Evolutionary conservation across 2,329 filamentous ascomycete species (phyloP).

Genomic region (Pseudocercospora cruenta): DNA sequence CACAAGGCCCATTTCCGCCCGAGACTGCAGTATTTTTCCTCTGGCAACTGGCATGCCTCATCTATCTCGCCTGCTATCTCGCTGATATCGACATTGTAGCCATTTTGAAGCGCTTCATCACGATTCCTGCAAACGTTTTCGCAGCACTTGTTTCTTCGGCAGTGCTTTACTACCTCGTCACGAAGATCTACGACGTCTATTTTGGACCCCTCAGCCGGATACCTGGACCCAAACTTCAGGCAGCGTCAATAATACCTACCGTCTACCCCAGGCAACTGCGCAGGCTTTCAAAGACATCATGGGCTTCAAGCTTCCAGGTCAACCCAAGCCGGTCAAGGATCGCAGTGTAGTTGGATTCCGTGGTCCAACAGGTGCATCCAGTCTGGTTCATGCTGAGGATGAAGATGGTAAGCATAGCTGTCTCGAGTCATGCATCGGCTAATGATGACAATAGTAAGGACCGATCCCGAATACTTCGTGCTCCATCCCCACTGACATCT

Average conservation of each 20-base stretch:
- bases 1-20: not conserved
- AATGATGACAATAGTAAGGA: not conserved
- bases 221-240: conserved; percentile 14
- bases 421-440: not conserved
- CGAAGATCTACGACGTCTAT: conserved; percentile 11
- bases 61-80: not conserved
- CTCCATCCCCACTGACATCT: not conserved
- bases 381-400: conserved; percentile 26
- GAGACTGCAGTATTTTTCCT: not conserved
- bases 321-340: conserved; percentile 25
- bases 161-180: not conserved
- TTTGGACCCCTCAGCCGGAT: conserved; percentile 10
- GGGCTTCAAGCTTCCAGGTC: conserved; percentile 24
- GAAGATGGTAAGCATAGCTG: not conserved
- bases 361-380: not conserved
- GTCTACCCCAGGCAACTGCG: conserved; percentile 11
- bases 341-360: not conserved
- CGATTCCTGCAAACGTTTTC: not conserved
- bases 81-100: not conserved
- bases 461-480: not conserved
- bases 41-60: not conserved
- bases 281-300: conserved; percentile 32
- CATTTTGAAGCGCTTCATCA: not conserved
- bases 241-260: not conserved
- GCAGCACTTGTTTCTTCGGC: not conserved